These are phyloP conservation scores for Obba rivulosa DNA, from an alignment of 768 basidiomycete species.

Conservation along the genomic window DNA sequence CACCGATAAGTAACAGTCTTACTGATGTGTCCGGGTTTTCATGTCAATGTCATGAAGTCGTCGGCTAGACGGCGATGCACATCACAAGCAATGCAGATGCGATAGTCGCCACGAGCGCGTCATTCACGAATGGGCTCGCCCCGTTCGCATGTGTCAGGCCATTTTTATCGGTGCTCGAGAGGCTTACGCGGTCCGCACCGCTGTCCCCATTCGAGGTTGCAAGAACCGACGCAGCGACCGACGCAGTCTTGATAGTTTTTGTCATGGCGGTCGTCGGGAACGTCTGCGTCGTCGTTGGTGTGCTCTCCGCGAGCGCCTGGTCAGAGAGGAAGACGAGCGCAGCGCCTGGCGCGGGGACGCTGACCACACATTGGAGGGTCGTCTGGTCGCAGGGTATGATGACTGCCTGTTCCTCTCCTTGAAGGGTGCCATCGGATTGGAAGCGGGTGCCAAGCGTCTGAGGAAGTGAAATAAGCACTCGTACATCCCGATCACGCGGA, in stretches of 20 bases:
- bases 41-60: too few relatives aligned
- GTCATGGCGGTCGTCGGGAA: constrained; percentile 58
- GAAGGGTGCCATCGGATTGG: constrained; percentile 62
- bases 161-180: too few relatives aligned
- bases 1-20: too few relatives aligned
- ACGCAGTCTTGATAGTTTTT: constrained; percentile 47
- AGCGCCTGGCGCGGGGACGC: constrained; percentile 65
- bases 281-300: constrained; percentile 33
- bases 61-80: too few relatives aligned
- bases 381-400: constrained; percentile 55
- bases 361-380: constrained; percentile 50
- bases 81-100: too few relatives aligned
- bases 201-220: constrained; percentile 59
- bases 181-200: constrained; percentile 17
- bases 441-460: constrained; percentile 60
- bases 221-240: constrained; percentile 49
- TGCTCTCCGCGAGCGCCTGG: constrained; percentile 31
- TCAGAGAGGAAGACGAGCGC: constrained; percentile 68
- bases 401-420: constrained; percentile 47
- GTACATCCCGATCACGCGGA: neutral
- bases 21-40: too few relatives aligned
- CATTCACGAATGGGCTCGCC: too few relatives aligned
- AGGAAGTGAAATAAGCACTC: neutral
- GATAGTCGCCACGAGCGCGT: too few relatives aligned
- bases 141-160: too few relatives aligned